Base-by-base conservation (phyloP, 1,139 yeast species). In the Tardiomyces blankii region DNA sequence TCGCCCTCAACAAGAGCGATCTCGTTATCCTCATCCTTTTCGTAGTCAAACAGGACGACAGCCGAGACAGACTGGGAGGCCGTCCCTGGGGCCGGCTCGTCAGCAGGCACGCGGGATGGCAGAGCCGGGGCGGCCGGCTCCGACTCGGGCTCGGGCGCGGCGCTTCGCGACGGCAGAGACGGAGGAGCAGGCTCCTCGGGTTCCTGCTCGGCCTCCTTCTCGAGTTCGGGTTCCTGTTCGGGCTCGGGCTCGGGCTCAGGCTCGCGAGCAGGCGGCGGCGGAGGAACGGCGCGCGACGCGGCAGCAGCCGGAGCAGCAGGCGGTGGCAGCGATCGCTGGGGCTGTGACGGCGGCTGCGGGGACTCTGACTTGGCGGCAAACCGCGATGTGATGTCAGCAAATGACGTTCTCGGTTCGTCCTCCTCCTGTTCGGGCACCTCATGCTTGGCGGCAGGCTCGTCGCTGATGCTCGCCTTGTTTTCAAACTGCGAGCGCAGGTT, bases 21-120 rank as follows among this genome's bases (percentile, higher is more conserved):
- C 61, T 83, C 93, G 56, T 83, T 81, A 48, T 81, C 89, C 59
- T 82, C 93, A 51, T 79, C 87, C 58, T 80, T 78, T 53, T 73
- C 82, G 55, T 82, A 81, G 46, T 78, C 82, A 42, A 54, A 58
- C 52, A 77, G 77, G 4, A 83, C 91, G 45, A 74, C 56, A 1
- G 91, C 93, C 28, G 69, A 13, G 28, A 44, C 51, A 14, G 44
- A 41, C 39, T 41, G 53, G 9, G 38, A 16, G n/a, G 18, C 48
- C 51, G 3, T 50, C 40, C 23, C 42, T 50, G 7, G 45, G 35
- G 27, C 55, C 13, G 41, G 43, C 39, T 49, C 51, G n/a, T 5
- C 21, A 9, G 39, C 19, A 5, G 9, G 46, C 54, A 11, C 53
- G 51, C 41, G 44, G 50, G 18, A 57, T 38, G 12, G 40, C 39